These are phyloP conservation scores for Sclerotinia borealis DNA, from an alignment of 2,329 filamentous ascomycete genomes.

Conservation along the genomic window DNA sequence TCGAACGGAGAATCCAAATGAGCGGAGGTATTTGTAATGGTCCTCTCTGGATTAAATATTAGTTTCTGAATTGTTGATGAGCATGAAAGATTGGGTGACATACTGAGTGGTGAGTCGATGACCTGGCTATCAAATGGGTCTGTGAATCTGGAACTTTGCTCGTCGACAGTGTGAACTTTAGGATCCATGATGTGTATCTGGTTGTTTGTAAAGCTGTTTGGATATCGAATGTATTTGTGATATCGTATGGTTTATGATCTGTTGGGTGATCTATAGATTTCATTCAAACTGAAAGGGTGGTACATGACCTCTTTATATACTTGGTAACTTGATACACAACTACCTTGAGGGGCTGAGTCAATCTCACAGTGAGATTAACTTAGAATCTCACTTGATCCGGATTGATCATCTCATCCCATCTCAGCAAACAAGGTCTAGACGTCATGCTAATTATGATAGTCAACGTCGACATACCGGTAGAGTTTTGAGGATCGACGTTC, in stretches of 20 bases:
- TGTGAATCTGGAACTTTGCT: neutral
- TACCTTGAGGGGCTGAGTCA: neutral
- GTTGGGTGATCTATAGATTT: neutral
- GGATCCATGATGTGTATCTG: neutral
- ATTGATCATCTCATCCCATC: neutral
- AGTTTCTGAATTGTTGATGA: neutral
- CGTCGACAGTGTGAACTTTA: neutral
- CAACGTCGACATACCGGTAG: too few species aligned
- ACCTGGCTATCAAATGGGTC: neutral
- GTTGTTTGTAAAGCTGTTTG: neutral
- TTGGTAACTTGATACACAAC: neutral
- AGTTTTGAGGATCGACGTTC: neutral
- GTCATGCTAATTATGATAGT: neutral
- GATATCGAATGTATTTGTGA: neutral
- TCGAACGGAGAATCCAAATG: constrained; percentile 6
- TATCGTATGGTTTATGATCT: neutral
- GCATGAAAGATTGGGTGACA: neutral
- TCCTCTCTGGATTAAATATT: neutral
- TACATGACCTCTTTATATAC: neutral
- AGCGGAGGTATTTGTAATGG: neutral
- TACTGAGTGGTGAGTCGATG: neutral
- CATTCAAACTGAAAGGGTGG: neutral
- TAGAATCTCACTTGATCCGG: neutral
- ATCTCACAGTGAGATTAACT: too few species aligned
- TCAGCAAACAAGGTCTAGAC: neutral